Conservation (phyloP, 2,329 filamentous ascomycete genomes). For the Sporothrix brunneoviolacea region DNA sequence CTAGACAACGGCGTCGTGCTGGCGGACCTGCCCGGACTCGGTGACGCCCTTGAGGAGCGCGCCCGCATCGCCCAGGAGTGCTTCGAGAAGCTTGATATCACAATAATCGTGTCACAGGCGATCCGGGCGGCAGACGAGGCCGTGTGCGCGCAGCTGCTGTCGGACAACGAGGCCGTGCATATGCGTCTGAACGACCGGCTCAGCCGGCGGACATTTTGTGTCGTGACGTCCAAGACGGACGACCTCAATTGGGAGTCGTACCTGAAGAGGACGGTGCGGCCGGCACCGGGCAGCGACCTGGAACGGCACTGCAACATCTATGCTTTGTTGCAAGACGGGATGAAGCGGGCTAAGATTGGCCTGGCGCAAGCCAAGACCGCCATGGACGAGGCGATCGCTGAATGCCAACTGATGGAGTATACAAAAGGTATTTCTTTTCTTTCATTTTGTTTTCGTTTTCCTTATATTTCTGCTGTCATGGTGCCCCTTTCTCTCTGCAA, state of each 20-base stretch:
- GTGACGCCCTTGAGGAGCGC: constrained; percentile 31
- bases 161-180: constrained; percentile 21
- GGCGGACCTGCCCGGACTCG: constrained; percentile 48
- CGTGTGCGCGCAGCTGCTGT: constrained; percentile 20
- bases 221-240: constrained; percentile 27
- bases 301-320: neutral
- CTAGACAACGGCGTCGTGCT: constrained; percentile 43
- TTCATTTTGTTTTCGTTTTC: too few relatives aligned
- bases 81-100: constrained; percentile 21
- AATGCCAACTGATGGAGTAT: too few relatives aligned
- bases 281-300: neutral
- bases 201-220: constrained; percentile 19
- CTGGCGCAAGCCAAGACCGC: too few relatives aligned
- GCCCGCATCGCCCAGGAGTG: constrained; percentile 19
- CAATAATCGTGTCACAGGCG: constrained; percentile 23
- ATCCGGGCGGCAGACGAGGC: constrained; percentile 25
- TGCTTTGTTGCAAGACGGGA: too few relatives aligned
- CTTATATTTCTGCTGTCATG: too few relatives aligned
- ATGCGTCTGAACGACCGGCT: constrained; percentile 26
- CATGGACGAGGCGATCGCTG: too few relatives aligned
- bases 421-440: too few relatives aligned
- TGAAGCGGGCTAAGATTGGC: too few relatives aligned
- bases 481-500: too few relatives aligned
- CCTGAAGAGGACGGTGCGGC: neutral
- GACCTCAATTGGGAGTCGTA: constrained; percentile 19